A percentile compares a stretch with the other conserved stretches of the same genome.
Conservation (phyloP, 495 filamentous ascomycete genomes). For the Lichenothelia convexa region DNA sequence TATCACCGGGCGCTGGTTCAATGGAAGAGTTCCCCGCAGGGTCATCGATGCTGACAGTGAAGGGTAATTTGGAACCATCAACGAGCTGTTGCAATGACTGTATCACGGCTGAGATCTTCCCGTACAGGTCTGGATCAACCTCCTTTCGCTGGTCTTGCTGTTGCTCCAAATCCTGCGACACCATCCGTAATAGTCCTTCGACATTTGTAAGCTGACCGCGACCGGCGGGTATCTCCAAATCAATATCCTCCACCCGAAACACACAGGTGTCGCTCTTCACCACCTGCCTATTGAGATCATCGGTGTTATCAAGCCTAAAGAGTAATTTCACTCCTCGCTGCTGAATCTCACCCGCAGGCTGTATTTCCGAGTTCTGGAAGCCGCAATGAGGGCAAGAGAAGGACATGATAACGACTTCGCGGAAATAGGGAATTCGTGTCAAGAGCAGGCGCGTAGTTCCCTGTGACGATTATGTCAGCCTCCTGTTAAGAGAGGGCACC, state of each 20-base stretch:
- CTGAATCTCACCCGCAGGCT: constrained; percentile 78
- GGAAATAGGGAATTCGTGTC: constrained; percentile 86
- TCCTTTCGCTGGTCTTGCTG: constrained; percentile 60
- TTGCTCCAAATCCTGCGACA: constrained; percentile 54
- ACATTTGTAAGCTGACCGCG: constrained; percentile 80
- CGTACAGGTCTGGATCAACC: constrained; percentile 52
- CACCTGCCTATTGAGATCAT: constrained; percentile 68
- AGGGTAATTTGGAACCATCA: constrained; percentile 60
- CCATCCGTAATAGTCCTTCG: constrained; percentile 63
- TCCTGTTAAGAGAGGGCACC: not conserved
- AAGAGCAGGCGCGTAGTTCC: constrained; percentile 73
- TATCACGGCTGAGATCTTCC: constrained; percentile 58
- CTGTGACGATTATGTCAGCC: constrained; percentile 22
- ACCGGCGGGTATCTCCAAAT: constrained; percentile 79
- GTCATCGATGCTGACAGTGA: constrained; percentile 71
- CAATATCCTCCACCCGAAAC: constrained; percentile 66
- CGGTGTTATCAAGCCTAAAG: constrained; percentile 45
- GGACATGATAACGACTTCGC: constrained; percentile 90
- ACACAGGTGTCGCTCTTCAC: constrained; percentile 76
- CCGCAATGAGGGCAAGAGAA: constrained; percentile 81
- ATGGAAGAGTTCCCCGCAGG: constrained; percentile 96
- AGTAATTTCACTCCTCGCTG: constrained; percentile 68
- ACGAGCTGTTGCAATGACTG: constrained; percentile 52
- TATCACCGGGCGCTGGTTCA: constrained; percentile 56
- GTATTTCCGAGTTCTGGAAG: constrained; percentile 79